Evolutionary conservation across 345 rosid species (phyloP).

Genomic region (Populus ilicifolia): DNA sequence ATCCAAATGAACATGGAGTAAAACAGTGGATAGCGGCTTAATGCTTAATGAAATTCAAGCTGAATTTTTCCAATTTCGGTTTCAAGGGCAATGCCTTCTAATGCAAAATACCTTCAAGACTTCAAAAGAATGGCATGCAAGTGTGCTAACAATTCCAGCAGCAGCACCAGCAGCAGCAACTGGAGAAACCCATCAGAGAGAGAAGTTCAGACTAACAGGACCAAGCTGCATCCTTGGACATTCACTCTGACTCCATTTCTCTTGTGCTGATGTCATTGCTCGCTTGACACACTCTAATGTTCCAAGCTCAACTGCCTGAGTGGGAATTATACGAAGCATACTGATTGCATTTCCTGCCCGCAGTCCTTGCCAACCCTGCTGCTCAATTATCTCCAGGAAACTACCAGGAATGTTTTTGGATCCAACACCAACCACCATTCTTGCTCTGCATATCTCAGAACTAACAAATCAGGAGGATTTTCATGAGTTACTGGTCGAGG

Average conservation of each 20-base stretch:
- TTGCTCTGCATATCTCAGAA: constrained; percentile 55
- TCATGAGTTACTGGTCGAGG: neutral
- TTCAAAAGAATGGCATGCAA: constrained; percentile 97
- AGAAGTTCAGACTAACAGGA: constrained; percentile 46
- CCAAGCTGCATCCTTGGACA: constrained; percentile 62
- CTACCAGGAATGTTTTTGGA: constrained; percentile 83
- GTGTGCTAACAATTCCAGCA: constrained; percentile 87
- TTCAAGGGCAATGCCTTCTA: neutral
- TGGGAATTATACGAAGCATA: constrained; percentile 88
- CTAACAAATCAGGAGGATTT: neutral
- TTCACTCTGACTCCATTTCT: constrained; percentile 53
- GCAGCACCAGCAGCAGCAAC: constrained; percentile 95
- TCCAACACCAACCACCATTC: constrained; percentile 99
- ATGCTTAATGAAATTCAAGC: neutral
- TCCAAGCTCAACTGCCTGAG: constrained; percentile 94
- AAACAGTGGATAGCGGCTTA: neutral
- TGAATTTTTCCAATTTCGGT: neutral
- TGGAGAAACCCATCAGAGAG: constrained; percentile 87
- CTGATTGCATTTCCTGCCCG: constrained; percentile 98
- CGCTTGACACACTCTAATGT: constrained; percentile 92
- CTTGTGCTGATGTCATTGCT: constrained; percentile 65
- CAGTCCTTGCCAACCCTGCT: constrained; percentile 95
- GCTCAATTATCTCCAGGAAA: constrained; percentile 75
- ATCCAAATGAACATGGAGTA: neutral
- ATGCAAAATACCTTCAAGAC: constrained; percentile 70